Evolutionary conservation across 768 basidiomycete genomes (phyloP), one percentile per base, ranked within the genome.

Genomic region (Dendrothele bispora): DNA sequence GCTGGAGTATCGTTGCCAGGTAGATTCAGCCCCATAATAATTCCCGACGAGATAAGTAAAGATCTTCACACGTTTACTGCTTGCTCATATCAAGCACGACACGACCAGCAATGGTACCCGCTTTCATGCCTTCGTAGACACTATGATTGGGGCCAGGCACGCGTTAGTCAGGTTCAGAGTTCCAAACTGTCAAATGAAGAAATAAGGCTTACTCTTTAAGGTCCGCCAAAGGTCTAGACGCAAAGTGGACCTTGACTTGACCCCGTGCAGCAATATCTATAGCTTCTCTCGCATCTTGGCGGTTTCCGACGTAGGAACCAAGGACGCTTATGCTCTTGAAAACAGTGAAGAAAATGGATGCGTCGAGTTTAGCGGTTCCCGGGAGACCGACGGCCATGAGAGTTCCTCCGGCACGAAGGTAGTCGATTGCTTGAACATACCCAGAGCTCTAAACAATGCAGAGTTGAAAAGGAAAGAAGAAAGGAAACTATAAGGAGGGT

Each of bases 331-430:
- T 77, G 65, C 74, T 74, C 32, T 86, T 86, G 59, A 73, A 69
- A 8, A 86, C 85, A 1, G 82, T 86, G 70, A 77, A 88, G 72
- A 88, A 88, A 54, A 88, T 84, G 22, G 80, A 78, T 0, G 82
- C 79, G 20, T 71, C 70, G 5, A 89, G 65, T 7, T 64, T 75
- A 1, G 83, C 82, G 25, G 79, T 72, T 4, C 78, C 78, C 2
- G 90, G 90, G 1, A 93, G 68, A 21, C 91, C 90, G 40, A 94
- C 88, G 15, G 78, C 84, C 75, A 93, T 86, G 45, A 93, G 71
- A 4, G 77, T 80, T 10, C 89, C 88, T 26, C 82, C 80, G 3
- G 75, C 71, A 26, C 89, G 79, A 44, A 95, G 73, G 64, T 94
- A 94, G 47, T 88, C 82, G 7, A 88, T 60, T 5, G 84, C 86